Base-by-base conservation (phyloP, 108 stramenopile species). In the Skeletonema marinoi region DNA sequence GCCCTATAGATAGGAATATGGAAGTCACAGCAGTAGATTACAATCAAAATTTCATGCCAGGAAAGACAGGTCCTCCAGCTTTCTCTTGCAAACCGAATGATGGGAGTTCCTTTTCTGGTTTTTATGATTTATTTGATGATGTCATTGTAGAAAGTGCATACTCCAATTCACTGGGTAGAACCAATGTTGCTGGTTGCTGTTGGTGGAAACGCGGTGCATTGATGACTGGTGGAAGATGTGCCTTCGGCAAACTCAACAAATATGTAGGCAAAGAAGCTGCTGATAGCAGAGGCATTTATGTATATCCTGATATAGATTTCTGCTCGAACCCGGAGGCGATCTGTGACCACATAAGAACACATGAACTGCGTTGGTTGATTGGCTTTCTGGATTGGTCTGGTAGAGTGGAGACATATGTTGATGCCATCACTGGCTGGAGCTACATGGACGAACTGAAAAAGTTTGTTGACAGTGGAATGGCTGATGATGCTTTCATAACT, bases 301-400 rank as follows among this genome's bases (percentile, higher is more conserved):
- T 64, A 12, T 85, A 81, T 54, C 72, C 71, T 21, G 61, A 80
- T 29, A 76, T 85, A 16, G 69, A 85, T 54, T 81, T 85, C 41
- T 85, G 84, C 65, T 10, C 16, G 1, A 58, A 64, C 10, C 84
- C 84, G 32, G 71, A 73, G 32, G 80, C 60, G 31, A 73, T 85
- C 21, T 81, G 80, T 32, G 33, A 65, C 3, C 32, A 64, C 44
- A 13, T 42, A 13, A 58, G 65, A 17, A 65, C 77, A 32, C 68
- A 69, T 16, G 80, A 81, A 36, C 50, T 81, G 13, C 75, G 77
- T 29, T 81, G 80, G 80, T 29, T 84, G 73, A 67, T 93, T 77
- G 71, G 95, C 88, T 82, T 97, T 84, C 64, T 90, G 73, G 65
- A 98, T 78, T 68, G 97, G 91, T 12, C 80, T 86, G 66, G 90